Conservation (phyloP, 2,329 filamentous ascomycete genomes). For the Pestalotiopsis sp. region DNA sequence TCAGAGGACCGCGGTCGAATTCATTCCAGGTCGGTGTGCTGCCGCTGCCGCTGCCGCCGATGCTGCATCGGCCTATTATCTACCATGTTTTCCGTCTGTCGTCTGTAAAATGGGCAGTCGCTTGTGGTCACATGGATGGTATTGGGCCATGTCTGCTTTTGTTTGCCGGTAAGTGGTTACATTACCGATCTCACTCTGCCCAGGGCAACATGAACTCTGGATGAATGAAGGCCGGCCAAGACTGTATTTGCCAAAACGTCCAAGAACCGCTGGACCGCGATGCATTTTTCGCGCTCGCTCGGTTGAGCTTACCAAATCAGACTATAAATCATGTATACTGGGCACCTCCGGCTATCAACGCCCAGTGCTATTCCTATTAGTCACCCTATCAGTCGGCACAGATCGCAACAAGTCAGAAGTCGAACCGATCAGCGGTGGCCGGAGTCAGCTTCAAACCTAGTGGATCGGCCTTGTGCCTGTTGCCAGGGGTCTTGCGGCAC, state of each 20-base stretch:
- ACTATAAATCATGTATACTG: neutral
- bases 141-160: too few species aligned
- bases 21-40: slow-evolving; percentile 1
- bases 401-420: neutral
- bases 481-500: neutral
- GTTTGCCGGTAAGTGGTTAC: too few species aligned
- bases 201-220: too few species aligned
- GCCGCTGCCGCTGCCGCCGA: neutral
- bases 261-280: too few species aligned
- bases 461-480: neutral
- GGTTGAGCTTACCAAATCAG: too few species aligned
- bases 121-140: neutral
- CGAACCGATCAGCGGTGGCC: neutral
- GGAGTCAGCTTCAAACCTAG: neutral
- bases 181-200: too few species aligned
- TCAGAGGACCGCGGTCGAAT: neutral
- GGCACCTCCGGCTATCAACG: neutral
- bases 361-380: neutral
- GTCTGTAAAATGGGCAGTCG: too few species aligned
- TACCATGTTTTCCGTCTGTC: too few species aligned
- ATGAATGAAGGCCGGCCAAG: too few species aligned
- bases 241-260: too few species aligned
- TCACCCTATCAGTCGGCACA: neutral
- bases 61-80: too few species aligned
- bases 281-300: too few species aligned